A percentile compares a stretch with the other conserved stretches of the same genome.
phyloP scores from a whole-genome alignment of 2,329 filamentous ascomycete genomes.

The Aspergillus phoenicis region DNA sequence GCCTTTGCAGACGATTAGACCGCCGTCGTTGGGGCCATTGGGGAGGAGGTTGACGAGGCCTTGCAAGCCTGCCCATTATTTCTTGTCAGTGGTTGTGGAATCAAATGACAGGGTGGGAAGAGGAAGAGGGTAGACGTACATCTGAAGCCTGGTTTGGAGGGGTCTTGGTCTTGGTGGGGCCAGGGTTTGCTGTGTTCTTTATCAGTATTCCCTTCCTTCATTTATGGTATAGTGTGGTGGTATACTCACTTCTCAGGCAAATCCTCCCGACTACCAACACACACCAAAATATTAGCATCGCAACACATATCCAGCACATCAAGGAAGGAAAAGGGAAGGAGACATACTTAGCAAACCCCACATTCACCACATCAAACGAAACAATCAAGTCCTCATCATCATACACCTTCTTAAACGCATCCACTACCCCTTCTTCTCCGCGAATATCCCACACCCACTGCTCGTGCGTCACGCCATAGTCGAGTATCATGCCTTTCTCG shows the following conservation, averaged over 20 bases:
- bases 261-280: conserved; percentile 17
- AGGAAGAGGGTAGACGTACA: conserved; percentile 38
- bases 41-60: conserved; percentile 52
- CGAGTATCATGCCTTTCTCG: conserved; percentile 54
- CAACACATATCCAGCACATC: neutral
- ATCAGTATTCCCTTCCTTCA: neutral
- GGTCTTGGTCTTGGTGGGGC: conserved; percentile 53
- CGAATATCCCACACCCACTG: conserved; percentile 54
- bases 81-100: too few species aligned
- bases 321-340: neutral
- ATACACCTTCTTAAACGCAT: conserved; percentile 52
- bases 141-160: conserved; percentile 49
- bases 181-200: conserved; percentile 42
- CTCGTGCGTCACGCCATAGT: conserved; percentile 53
- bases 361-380: conserved; percentile 54
- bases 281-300: neutral
- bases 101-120: neutral
- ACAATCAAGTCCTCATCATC: conserved; percentile 52
- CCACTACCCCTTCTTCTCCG: conserved; percentile 51
- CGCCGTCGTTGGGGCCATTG: conserved; percentile 42
- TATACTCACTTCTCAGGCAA: conserved; percentile 12
- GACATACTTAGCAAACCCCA: conserved; percentile 44
- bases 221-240: too few species aligned
- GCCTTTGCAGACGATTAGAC: conserved; percentile 40
- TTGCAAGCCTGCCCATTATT: conserved; percentile 31